Percentiles rank a stretch among this genome's conserved stretches.
phyloP scores from a whole-genome alignment of 257 asterid genomes.

The Solanum bukasovii region DNA sequence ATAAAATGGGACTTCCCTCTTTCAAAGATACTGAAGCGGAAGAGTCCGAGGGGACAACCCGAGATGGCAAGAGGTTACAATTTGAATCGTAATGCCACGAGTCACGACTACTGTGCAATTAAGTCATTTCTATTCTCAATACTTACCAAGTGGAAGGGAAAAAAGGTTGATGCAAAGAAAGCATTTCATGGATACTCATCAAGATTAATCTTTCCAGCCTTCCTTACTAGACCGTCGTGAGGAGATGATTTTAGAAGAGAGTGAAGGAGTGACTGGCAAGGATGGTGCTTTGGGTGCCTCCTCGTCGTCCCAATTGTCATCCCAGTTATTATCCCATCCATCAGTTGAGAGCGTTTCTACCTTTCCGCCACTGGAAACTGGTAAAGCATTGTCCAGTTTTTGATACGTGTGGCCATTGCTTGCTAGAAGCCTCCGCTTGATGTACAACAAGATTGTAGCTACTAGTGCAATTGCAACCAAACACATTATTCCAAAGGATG shows the following conservation, averaged over 20 bases:
- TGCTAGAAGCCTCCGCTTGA: constrained; percentile 23
- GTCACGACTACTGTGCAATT: not conserved
- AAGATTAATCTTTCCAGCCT: constrained; percentile 62
- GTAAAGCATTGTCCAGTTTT: constrained; percentile 63
- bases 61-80: not conserved
- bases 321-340: constrained; percentile 82
- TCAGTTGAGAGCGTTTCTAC: constrained; percentile 25
- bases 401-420: constrained; percentile 33
- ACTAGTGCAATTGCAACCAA: constrained; percentile 25
- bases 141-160: not conserved
- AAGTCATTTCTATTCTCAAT: not conserved
- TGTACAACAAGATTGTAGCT: constrained; percentile 24
- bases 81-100: not conserved
- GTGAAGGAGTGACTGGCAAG: constrained; percentile 52
- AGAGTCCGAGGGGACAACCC: not conserved
- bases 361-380: constrained; percentile 44
- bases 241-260: constrained; percentile 42
- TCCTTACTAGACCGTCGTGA: constrained; percentile 51
- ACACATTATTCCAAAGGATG: constrained; percentile 23
- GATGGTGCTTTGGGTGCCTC: constrained; percentile 57
- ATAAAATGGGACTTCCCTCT: not conserved
- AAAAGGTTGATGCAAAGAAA: not conserved
- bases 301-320: constrained; percentile 77
- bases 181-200: not conserved
- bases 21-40: not conserved